Evolutionary conservation across 208 protist genomes (phyloP).

Genomic region (Trichomonas gallinae): DNA sequence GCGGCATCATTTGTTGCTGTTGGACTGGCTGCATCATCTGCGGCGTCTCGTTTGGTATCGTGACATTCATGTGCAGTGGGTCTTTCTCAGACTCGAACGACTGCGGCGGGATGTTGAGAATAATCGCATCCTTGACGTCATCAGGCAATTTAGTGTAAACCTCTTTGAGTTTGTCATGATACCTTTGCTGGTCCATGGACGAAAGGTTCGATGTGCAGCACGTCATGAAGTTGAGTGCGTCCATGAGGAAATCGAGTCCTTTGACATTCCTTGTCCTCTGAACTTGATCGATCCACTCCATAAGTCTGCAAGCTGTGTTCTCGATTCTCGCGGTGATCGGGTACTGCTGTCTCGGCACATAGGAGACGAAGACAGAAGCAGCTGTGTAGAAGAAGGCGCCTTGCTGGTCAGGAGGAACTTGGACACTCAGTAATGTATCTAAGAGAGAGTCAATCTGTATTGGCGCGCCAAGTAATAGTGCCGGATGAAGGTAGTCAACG

Average conservation of each 20-base stretch:
- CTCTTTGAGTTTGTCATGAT: not conserved
- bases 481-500: not conserved
- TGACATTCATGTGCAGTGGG: not conserved
- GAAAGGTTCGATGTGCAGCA: not conserved
- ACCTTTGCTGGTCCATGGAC: not conserved
- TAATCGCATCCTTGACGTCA: not conserved
- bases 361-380: not conserved
- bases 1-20: not conserved
- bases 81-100: not conserved
- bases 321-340: not conserved
- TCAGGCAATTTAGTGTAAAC: not conserved
- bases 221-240: not conserved
- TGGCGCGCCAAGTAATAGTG: not conserved
- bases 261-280: not conserved
- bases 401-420: not conserved
- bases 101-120: not conserved
- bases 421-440: not conserved
- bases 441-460: not conserved
- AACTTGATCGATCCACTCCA: not conserved
- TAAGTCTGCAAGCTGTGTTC: not conserved
- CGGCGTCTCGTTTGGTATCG: too few species aligned
- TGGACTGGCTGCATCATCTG: not conserved
- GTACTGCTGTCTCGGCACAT: not conserved
- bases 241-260: not conserved
- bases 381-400: not conserved